Conservation (phyloP, 2,329 filamentous ascomycete genomes). For the Cladosporium cucumerinum region DNA sequence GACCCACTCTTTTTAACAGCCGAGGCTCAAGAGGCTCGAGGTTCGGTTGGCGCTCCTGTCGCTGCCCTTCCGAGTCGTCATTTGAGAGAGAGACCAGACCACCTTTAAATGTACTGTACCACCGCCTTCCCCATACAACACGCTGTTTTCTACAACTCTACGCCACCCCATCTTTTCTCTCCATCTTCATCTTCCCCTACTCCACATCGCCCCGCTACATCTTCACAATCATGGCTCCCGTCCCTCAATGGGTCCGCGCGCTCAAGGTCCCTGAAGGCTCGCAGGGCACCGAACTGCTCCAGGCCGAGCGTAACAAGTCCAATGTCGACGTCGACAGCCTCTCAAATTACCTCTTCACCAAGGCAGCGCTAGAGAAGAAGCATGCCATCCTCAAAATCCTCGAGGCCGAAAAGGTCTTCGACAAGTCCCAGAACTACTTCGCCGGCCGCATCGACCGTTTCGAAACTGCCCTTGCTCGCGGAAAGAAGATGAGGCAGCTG, state of each 20-base stretch:
- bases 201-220: neutral
- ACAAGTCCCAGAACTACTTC: constrained; percentile 77
- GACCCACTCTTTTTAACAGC: neutral
- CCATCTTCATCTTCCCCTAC: neutral
- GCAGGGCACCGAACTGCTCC: constrained; percentile 66
- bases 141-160: neutral
- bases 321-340: constrained; percentile 65
- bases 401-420: constrained; percentile 65
- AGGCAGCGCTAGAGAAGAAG: constrained; percentile 60
- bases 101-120: neutral
- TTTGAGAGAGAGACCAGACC: neutral
- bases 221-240: constrained; percentile 34
- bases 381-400: constrained; percentile 62
- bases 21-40: neutral
- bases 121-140: neutral
- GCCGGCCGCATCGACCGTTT: constrained; percentile 66
- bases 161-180: neutral
- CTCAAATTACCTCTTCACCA: constrained; percentile 66
- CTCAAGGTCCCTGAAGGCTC: constrained; percentile 60
- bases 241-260: constrained; percentile 64
- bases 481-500: constrained; percentile 67
- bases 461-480: constrained; percentile 65
- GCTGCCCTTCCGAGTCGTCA: neutral
- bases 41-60: neutral
- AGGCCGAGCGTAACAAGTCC: constrained; percentile 65